Base-by-base conservation (phyloP, 2,329 filamentous ascomycete genomes). In the Alternaria ethzedia region DNA sequence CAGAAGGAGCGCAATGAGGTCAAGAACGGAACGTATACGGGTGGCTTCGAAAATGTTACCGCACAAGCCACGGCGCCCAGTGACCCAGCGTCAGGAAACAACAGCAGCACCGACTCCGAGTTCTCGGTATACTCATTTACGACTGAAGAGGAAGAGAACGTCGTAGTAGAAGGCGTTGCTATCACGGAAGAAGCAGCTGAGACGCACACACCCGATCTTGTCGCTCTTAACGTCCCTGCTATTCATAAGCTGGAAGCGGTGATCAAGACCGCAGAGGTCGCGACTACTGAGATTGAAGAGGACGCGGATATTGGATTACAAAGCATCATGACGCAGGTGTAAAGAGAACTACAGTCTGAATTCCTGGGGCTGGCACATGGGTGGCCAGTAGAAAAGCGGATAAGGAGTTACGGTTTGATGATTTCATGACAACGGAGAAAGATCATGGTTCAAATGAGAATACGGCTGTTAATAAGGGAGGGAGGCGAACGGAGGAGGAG, bases 171-270 rank as follows among this genome's bases (percentile, higher is more conserved):
- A 15, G 87, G 87, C 2, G 80, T 89, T 5, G 86, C 86, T 2
- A 73, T 89, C 25, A 84, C 84, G 4, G 87, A 89, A 70, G 87
- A 88, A 72, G 85, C 83, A 46, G 82, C 87, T 15, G 83, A 83
- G 64, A 76, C 81, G 30, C 82, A 84, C 45, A 75, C 74, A 10
- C 81, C 81, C 1, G 80, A 82, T 56, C 69, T 80, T 30, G 30
- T 71, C 4, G 51, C 56, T 11, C 46, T 55, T 5, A 54, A 60
- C n/a, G 12, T 63, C 3, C 30, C 61, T 4, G 47, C 46, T 5
- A 36, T 49, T 5, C 58, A 69, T 57, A 44, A 62, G 15, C 50
- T 47, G 2, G 50, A 51, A 4, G 32, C 55, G 5, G 57, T 47
- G 21, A n/a, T 52, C 21, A 20, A 25, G 13, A 58, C 46, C 3